phyloP scores from a whole-genome alignment of 768 basidiomycete species.

The Asterophora lycoperdoides region DNA sequence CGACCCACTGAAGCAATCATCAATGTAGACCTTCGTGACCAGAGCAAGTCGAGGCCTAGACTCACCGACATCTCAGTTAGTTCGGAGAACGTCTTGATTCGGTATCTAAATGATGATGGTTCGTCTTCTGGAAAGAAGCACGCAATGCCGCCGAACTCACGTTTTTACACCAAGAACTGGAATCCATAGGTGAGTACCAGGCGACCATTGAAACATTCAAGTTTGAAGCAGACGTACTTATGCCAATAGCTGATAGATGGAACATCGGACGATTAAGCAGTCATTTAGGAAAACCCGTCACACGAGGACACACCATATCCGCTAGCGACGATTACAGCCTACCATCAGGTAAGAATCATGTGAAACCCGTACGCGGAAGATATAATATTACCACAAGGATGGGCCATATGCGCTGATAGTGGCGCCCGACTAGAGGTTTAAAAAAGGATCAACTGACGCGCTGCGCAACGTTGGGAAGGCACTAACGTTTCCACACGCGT shows the following conservation, averaged over 20 bases:
- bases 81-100: constrained; percentile 11
- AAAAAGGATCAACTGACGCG: background rate
- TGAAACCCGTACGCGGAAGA: background rate
- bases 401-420: constrained; percentile 18
- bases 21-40: background rate
- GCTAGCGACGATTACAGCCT: constrained; percentile 12
- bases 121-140: background rate
- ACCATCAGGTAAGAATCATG: background rate
- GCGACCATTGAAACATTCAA: background rate
- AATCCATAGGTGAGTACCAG: background rate
- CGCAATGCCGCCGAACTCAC: constrained; percentile 9
- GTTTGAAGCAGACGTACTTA: constrained; percentile 8
- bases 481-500: constrained; percentile 28
- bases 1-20: constrained; percentile 20
- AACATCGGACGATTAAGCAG: no score
- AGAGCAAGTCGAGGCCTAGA: background rate
- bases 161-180: constrained; percentile 19
- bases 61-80: constrained; percentile 14
- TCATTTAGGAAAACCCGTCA: background rate
- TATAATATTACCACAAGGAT: constrained; percentile 14
- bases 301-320: constrained; percentile 18
- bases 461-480: background rate
- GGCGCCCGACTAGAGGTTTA: constrained; percentile 16
- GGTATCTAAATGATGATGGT: constrained; percentile 7
- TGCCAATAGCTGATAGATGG: constrained; percentile 16